Conservation (phyloP, 164 flowering plant species). For the Berberis vulgaris region DNA sequence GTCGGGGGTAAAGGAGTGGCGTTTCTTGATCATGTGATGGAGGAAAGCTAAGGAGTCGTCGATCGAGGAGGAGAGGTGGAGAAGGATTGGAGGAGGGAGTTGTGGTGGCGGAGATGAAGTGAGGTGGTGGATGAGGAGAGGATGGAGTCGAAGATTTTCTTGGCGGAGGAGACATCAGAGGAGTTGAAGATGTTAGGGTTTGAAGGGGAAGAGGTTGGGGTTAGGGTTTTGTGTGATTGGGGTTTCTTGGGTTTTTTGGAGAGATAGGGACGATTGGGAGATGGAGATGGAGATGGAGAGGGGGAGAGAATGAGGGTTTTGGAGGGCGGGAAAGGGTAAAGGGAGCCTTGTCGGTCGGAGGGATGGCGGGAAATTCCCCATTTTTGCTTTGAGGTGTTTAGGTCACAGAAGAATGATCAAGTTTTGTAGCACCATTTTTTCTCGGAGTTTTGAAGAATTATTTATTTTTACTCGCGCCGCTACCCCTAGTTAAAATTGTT, state of each 20-base stretch:
- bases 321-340: not conserved
- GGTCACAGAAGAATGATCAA: not conserved
- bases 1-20: constrained; percentile 56
- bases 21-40: constrained; percentile 36
- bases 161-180: constrained; percentile 53
- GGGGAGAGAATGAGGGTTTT: not conserved
- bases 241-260: not conserved
- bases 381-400: not conserved
- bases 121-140: constrained; percentile 22
- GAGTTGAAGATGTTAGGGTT: constrained; percentile 29
- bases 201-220: not conserved
- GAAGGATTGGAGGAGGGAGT: constrained; percentile 59
- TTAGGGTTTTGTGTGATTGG: not conserved
- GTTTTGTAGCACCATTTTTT: too few relatives aligned
- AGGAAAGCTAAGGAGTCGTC: constrained; percentile 47
- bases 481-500: too few relatives aligned
- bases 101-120: constrained; percentile 32
- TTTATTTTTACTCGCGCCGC: too few relatives aligned
- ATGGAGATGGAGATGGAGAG: not conserved
- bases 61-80: constrained; percentile 30
- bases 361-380: constrained; percentile 14
- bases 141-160: constrained; percentile 36
- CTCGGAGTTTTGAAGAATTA: not conserved
- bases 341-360: constrained; percentile 5
- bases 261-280: not conserved